Percentiles rank a stretch among this genome's conserved stretches.
Conservation (phyloP, 192 early-diverging fungal species). For the Podila minutissima region DNA sequence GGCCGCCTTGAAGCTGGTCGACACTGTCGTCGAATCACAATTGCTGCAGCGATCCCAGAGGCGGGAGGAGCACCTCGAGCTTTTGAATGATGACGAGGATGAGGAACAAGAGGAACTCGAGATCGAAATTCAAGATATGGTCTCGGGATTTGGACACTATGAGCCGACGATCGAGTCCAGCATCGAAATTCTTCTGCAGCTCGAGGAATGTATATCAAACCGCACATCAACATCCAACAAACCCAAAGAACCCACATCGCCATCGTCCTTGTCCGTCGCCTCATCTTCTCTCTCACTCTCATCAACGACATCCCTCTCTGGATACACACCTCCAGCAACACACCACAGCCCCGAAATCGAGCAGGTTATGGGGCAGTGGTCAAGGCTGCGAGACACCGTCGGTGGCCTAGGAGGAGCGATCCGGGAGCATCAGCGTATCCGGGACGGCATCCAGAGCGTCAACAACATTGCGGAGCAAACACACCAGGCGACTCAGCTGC, state of each 20-base stretch:
- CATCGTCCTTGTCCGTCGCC: background rate
- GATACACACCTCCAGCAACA: background rate
- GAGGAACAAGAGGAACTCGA: slow-evolving; percentile 37
- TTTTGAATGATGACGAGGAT: slow-evolving; percentile 2
- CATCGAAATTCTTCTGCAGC: slow-evolving; percentile 38
- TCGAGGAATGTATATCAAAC: slow-evolving; percentile 24
- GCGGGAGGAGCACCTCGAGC: background rate
- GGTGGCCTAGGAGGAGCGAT: slow-evolving; percentile 21
- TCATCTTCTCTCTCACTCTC: slow-evolving; percentile 1
- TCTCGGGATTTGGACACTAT: slow-evolving; percentile 46
- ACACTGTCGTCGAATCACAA: slow-evolving; percentile 12
- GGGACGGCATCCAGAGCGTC: slow-evolving; percentile 42
- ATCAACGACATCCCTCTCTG: background rate
- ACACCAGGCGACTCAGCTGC: slow-evolving; percentile 10
- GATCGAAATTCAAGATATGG: slow-evolving; percentile 47
- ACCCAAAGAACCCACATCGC: background rate
- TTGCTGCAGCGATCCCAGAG: slow-evolving; percentile 5
- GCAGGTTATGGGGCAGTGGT: slow-evolving; percentile 21
- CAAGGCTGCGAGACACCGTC: slow-evolving; percentile 21
- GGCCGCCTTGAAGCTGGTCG: slow-evolving; percentile 20
- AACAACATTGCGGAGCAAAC: slow-evolving; percentile 33
- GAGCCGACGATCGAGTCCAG: slow-evolving; percentile 46
- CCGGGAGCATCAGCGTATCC: slow-evolving; percentile 43
- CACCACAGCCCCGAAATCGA: slow-evolving; percentile 24
- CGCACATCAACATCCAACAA: background rate